phyloP scores from a whole-genome alignment of 139 green algal genomes.

The Chara braunii region DNA sequence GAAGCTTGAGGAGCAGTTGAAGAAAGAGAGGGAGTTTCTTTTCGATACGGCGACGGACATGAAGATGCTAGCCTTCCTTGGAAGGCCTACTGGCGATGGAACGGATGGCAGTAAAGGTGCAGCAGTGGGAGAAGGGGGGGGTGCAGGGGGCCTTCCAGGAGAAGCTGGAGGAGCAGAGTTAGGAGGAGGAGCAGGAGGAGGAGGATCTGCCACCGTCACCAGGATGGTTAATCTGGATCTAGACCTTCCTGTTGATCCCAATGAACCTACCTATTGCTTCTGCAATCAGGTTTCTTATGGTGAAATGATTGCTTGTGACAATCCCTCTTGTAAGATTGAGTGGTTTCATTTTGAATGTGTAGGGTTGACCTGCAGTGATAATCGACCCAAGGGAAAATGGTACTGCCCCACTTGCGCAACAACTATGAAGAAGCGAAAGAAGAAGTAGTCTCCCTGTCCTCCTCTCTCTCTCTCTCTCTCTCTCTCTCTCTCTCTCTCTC shows the following conservation, averaged over 20 bases:
- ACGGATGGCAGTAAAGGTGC: background rate
- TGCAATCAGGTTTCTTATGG: conserved; percentile 49
- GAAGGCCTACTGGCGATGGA: background rate
- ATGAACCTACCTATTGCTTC: conserved; percentile 49
- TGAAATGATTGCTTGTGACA: conserved; percentile 52
- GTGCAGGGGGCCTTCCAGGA: too few species aligned
- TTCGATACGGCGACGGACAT: background rate
- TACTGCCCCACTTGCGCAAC: conserved; percentile 26
- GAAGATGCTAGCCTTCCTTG: background rate
- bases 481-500: too few species aligned
- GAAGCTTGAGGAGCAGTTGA: conserved; percentile 41
- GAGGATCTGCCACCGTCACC: conserved; percentile 6
- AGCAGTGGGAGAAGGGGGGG: conserved; percentile 4
- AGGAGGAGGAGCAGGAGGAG: background rate
- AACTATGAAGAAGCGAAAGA: background rate
- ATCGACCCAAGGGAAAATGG: conserved; percentile 38
- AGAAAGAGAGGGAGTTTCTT: conserved; percentile 22
- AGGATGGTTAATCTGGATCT: conserved; percentile 25
- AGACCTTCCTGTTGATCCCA: conserved; percentile 40
- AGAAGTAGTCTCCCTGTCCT: too few species aligned
- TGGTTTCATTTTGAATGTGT: conserved; percentile 51
- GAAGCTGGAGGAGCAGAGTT: too few species aligned
- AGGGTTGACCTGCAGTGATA: conserved; percentile 12
- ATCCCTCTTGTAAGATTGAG: conserved; percentile 41
- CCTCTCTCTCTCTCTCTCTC: too few species aligned